A percentile compares a stretch with the other conserved stretches of the same genome.
phyloP scores from a whole-genome alignment of 2,329 filamentous ascomycete genomes.

The Rhynchosporium graminicola region DNA sequence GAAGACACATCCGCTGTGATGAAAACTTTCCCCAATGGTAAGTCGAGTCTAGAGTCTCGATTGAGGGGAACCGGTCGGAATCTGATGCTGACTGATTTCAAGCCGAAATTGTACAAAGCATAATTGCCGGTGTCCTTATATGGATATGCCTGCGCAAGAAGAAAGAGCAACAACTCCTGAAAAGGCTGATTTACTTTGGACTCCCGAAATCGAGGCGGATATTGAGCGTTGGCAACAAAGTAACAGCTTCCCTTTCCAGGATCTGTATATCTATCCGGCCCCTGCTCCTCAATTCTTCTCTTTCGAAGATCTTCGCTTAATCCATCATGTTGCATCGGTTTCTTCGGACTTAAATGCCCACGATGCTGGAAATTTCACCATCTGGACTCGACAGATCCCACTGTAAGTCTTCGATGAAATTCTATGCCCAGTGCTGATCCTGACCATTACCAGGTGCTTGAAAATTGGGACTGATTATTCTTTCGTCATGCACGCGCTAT shows the following conservation, averaged over 20 bases:
- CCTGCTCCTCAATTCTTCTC: conserved; percentile 73
- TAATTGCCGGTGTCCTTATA: conserved; percentile 97
- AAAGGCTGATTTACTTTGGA: conserved; percentile 77
- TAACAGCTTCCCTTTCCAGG: conserved; percentile 81
- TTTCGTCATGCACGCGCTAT: conserved; percentile 91
- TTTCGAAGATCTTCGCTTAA: conserved; percentile 78
- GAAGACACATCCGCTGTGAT: conserved; percentile 95
- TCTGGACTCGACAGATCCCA: conserved; percentile 92
- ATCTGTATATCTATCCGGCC: conserved; percentile 73
- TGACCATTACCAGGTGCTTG: conserved; percentile 63
- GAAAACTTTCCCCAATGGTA: conserved; percentile 98
- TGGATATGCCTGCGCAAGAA: conserved; percentile 75
- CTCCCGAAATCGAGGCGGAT: conserved; percentile 77
- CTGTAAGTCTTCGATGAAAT: conserved; percentile 61
- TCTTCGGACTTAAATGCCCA: conserved; percentile 78
- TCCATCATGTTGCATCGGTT: conserved; percentile 86
- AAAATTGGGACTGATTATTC: conserved; percentile 77
- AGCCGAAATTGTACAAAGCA: conserved; percentile 99
- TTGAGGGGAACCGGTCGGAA: conserved; percentile 3
- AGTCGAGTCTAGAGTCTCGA: conserved; percentile 36
- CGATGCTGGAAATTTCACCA: conserved; percentile 78
- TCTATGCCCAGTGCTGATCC: conserved; percentile 28
- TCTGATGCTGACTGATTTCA: conserved; percentile 34
- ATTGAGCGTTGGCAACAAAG: conserved; percentile 83
- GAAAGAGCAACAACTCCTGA: conserved; percentile 61